Evolutionary conservation across 768 basidiomycete species (phyloP).

Genomic region (Mycena galericulata): DNA sequence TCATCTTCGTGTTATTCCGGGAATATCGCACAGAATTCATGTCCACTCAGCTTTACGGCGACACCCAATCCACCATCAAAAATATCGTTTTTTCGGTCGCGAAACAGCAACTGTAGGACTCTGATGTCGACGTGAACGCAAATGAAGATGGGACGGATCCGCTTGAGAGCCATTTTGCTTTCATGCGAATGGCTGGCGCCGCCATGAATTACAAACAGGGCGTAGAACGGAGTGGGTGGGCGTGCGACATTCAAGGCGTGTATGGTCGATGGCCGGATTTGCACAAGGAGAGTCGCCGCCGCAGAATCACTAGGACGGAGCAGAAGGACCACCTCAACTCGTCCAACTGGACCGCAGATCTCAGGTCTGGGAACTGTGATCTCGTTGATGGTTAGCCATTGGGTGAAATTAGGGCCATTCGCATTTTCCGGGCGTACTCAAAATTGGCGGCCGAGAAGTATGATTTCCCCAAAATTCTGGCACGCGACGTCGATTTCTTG

Average conservation of each 20-base stretch:
- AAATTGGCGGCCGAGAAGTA: neutral
- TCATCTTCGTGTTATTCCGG: constrained; percentile 19
- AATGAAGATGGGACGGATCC: constrained; percentile 40
- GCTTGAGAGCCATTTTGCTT: constrained; percentile 44
- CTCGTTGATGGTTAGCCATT: neutral
- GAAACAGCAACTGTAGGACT: constrained; percentile 9
- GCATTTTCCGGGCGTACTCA: neutral
- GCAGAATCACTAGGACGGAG: neutral
- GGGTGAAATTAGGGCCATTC: neutral
- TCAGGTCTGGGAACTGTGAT: neutral
- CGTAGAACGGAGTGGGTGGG: constrained; percentile 6
- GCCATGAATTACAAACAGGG: constrained; percentile 16
- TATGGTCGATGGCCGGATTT: constrained; percentile 1
- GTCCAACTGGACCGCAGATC: neutral
- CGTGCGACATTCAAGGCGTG: constrained; percentile 5
- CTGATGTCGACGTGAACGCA: neutral
- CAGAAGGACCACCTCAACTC: constrained; percentile 16
- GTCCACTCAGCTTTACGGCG: constrained; percentile 30
- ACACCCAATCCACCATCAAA: constrained; percentile 7
- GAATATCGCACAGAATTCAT: constrained; percentile 13
- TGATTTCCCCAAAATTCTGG: neutral
- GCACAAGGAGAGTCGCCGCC: constrained; percentile 4
- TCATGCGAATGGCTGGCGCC: constrained; percentile 26
- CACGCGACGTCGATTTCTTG: neutral
- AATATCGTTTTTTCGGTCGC: constrained; percentile 19